Evolutionary conservation across 345 rosid species (phyloP).

Genomic region (Abelmoschus esculentus): DNA sequence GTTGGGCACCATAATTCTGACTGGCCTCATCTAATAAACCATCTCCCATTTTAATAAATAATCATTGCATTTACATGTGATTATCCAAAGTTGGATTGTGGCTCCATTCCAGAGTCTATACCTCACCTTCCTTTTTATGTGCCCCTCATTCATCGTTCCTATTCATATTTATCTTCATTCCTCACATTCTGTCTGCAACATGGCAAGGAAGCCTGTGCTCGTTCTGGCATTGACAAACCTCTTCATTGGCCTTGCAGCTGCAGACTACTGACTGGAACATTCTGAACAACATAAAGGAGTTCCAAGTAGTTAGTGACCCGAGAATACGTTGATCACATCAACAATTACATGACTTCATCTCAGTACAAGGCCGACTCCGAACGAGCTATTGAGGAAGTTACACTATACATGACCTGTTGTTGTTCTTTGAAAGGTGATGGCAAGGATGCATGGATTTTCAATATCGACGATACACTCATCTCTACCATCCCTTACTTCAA

Average conservation of each 20-base stretch:
- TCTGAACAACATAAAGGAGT: conserved; percentile 46
- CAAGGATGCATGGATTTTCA: conserved; percentile 78
- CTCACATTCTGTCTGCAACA: conserved; percentile 12
- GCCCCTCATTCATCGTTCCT: too few species aligned
- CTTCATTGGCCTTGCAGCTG: conserved; percentile 27
- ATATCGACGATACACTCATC: conserved; percentile 64
- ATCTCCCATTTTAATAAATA: not conserved
- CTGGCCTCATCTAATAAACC: not conserved
- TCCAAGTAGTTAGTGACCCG: conserved; percentile 59
- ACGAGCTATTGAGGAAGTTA: conserved; percentile 44
- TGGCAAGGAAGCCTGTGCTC: conserved; percentile 30
- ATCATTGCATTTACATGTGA: conserved; percentile 1
- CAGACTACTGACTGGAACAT: conserved; percentile 53
- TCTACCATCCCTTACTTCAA: conserved; percentile 67
- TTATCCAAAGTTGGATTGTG: not conserved
- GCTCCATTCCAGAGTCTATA: not conserved
- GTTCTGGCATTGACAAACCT: conserved; percentile 29
- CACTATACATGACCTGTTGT: conserved; percentile 29
- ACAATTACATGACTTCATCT: conserved; percentile 53
- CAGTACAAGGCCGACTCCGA: conserved; percentile 51
- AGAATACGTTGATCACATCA: conserved; percentile 43
- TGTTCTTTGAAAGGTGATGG: conserved; percentile 34
- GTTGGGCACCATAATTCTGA: conserved; percentile 13
- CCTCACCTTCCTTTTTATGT: too few species aligned
- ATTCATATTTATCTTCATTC: not conserved